Conservation (phyloP, 2,329 filamentous ascomycete genomes). For the Cladophialophora chaetospira region DNA sequence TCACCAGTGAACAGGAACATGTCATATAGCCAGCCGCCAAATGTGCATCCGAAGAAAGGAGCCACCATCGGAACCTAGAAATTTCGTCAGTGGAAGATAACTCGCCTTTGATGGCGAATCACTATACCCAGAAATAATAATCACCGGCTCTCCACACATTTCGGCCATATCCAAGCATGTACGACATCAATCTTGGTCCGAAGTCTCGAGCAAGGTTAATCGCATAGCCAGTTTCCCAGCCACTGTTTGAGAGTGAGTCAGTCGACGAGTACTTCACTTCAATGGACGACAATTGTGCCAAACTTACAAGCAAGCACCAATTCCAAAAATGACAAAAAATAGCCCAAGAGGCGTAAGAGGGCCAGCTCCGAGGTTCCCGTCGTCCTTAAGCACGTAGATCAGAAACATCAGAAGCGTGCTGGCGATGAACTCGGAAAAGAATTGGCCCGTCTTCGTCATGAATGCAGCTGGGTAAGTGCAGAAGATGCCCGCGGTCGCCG, state of each 20-base stretch:
- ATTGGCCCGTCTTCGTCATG: conserved; percentile 66
- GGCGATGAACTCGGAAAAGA: conserved; percentile 72
- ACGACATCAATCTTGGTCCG: conserved; percentile 66
- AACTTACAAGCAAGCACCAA: conserved; percentile 64
- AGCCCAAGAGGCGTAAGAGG: conserved; percentile 61
- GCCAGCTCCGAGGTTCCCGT: conserved; percentile 55
- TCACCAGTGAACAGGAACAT: conserved; percentile 67
- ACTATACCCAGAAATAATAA: conserved; percentile 55
- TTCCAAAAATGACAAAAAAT: conserved; percentile 73
- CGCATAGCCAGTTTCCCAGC: conserved; percentile 76
- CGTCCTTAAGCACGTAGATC: conserved; percentile 67
- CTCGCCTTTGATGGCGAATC: neutral
- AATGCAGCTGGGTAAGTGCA: conserved; percentile 68
- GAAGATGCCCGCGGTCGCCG: conserved; percentile 69
- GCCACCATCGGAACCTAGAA: conserved; percentile 69
- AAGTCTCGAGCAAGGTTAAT: conserved; percentile 75
- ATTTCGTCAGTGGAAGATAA: neutral
- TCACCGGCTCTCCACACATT: conserved; percentile 68
- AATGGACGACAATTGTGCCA: neutral
- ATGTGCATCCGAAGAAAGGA: conserved; percentile 64
- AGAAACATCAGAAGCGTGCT: conserved; percentile 69
- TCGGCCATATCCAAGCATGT: conserved; percentile 67
- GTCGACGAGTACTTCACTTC: neutral
- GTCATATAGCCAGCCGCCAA: conserved; percentile 69
- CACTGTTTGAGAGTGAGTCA: conserved; percentile 36